These are phyloP conservation scores for Capsicum chinense DNA, from an alignment of 257 asterid species.

Conservation along the genomic window DNA sequence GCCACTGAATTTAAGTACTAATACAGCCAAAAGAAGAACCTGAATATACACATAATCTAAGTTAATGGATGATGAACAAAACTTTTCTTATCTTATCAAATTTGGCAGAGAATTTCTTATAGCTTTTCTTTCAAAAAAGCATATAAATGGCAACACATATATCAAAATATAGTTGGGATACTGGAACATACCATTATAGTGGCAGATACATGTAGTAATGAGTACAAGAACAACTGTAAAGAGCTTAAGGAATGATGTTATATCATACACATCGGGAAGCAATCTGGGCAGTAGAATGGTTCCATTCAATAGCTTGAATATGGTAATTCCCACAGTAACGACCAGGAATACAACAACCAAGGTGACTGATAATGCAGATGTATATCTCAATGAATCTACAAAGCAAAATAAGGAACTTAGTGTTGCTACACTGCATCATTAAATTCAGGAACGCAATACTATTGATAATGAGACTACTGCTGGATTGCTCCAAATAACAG, in stretches of 20 bases:
- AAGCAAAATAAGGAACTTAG: conserved; percentile 36
- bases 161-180: not conserved
- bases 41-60: not conserved
- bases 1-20: not conserved
- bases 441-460: conserved; percentile 11
- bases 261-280: conserved; percentile 66
- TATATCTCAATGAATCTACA: conserved; percentile 95
- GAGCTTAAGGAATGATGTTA: conserved; percentile 74
- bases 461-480: not conserved
- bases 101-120: not conserved
- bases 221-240: conserved; percentile 94
- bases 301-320: conserved; percentile 77
- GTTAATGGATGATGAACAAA: not conserved
- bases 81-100: not conserved
- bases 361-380: conserved; percentile 95
- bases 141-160: conserved; percentile 20
- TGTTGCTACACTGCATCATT: not conserved
- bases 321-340: conserved; percentile 75
- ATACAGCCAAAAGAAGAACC: not conserved
- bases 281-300: conserved; percentile 76
- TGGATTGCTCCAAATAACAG: not conserved
- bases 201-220: conserved; percentile 97
- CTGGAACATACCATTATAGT: conserved; percentile 76
- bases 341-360: conserved; percentile 93
- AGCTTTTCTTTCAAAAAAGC: conserved; percentile 24